phyloP scores from a whole-genome alignment of 2,329 filamentous ascomycete genomes.

The Claviceps monticola region DNA sequence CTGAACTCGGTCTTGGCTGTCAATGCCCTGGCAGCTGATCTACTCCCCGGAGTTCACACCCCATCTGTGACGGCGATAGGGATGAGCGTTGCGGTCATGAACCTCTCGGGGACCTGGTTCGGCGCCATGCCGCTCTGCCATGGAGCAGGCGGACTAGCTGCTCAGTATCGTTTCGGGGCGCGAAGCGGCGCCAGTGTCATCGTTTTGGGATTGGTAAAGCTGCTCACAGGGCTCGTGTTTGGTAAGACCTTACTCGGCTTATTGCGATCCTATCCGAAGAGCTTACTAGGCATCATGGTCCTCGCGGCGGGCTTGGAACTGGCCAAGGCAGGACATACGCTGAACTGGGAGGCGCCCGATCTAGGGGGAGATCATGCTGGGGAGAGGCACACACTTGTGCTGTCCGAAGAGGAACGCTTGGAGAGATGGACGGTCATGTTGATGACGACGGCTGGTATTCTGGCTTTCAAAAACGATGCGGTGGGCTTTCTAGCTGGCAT shows the following conservation, averaged over 20 bases:
- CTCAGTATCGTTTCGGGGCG: slow-evolving; percentile 82
- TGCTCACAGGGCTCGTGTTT: slow-evolving; percentile 61
- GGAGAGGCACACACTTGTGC: slow-evolving; percentile 34
- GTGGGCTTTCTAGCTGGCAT: slow-evolving; percentile 76
- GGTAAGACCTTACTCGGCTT: slow-evolving; percentile 60
- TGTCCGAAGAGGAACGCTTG: slow-evolving; percentile 54
- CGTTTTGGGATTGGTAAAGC: slow-evolving; percentile 61
- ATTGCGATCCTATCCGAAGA: slow-evolving; percentile 58
- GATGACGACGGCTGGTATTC: slow-evolving; percentile 64
- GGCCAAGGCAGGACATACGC: slow-evolving; percentile 67
- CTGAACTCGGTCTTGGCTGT: slow-evolving; percentile 89
- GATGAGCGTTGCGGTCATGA: slow-evolving; percentile 70
- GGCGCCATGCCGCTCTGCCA: slow-evolving; percentile 94
- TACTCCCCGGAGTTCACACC: slow-evolving; percentile 53
- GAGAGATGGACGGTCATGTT: slow-evolving; percentile 84
- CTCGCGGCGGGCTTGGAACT: slow-evolving; percentile 80
- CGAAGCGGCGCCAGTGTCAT: slow-evolving; percentile 76
- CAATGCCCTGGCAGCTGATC: slow-evolving; percentile 60
- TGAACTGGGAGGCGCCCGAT: slow-evolving; percentile 58
- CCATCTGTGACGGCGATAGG: slow-evolving; percentile 68
- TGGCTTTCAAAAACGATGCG: slow-evolving; percentile 83
- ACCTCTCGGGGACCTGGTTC: slow-evolving; percentile 77
- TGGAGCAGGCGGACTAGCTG: slow-evolving; percentile 79
- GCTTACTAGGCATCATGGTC: slow-evolving; percentile 75
- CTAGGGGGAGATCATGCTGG: slow-evolving; percentile 40